Base-by-base conservation (phyloP, 495 filamentous ascomycete species). In the Venustampulla echinocandica region DNA sequence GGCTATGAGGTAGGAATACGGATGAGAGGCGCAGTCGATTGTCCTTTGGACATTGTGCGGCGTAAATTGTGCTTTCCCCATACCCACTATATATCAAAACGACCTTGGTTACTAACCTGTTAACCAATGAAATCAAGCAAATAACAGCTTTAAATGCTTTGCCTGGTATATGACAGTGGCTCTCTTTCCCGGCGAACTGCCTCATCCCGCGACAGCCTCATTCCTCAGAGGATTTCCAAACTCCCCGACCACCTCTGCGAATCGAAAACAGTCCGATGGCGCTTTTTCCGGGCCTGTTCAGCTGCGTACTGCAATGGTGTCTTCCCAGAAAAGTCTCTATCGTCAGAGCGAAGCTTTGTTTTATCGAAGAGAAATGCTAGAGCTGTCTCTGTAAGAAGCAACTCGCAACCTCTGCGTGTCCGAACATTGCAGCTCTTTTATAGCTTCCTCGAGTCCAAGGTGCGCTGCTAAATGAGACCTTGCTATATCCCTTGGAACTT, bases 281-380 rank as follows among this genome's bases (percentile, higher is more conserved):
- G 46, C 36, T 21, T 32, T 49, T 33, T 42, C 25, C 24, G 14
- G 13, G 37, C 46, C 37, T 41, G 23, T 36, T 49, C 46, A 35
- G 27, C 46, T 41, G 46, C 46, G 32, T 49, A 42, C 27, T 49
- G 36, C 27, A 42, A 36, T 22, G 46, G 46, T 42, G 46, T 49
- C 25, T 17, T 44, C 41, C 41, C 41, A 44, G 14, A 17, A 42
- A 32, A 44, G 25, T 44, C 41, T 32, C 25, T 44, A 21, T 44
- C 11, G 14, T 44, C 14, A 44, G 22, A 28, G 15, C 24, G 41
- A 42, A 42, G 39, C 23, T 42, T 44, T 32, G 41, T 44, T 44
- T 32, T 44, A 14, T 44, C 41, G 19, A 44, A 14, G 20, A 44
- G 24, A 44, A 44, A 44, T 44, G 3, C 14, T 30, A 44, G 15